phyloP scores from a whole-genome alignment of 345 rosid genomes.

The Orychophragmus violaceus region DNA sequence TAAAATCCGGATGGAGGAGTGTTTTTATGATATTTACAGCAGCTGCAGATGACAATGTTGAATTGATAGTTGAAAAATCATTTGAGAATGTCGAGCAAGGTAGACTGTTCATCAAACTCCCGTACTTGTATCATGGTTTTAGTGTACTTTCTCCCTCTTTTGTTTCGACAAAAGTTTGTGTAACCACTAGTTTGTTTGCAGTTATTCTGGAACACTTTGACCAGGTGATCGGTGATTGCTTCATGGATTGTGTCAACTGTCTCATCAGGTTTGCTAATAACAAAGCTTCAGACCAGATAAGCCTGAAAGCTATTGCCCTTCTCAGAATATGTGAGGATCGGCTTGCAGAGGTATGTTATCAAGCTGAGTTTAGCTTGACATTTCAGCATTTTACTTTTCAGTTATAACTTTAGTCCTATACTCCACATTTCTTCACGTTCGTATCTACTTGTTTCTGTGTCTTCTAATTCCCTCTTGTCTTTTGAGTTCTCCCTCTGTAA shows the following conservation, averaged over 20 bases:
- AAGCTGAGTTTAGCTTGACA: neutral
- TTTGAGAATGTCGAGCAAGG: constrained; percentile 96
- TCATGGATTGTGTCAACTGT: constrained; percentile 98
- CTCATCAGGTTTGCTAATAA: constrained; percentile 96
- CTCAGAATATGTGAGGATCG: constrained; percentile 99
- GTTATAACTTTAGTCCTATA: neutral
- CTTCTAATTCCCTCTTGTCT: constrained; percentile 3
- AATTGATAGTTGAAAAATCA: constrained; percentile 83
- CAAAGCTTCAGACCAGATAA: constrained; percentile 81
- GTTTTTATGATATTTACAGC: constrained; percentile 93
- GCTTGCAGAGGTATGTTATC: constrained; percentile 76
- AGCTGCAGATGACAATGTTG: constrained; percentile 81
- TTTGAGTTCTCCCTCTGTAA: neutral
- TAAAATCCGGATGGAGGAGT: constrained; percentile 93
- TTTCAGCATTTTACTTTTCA: neutral
- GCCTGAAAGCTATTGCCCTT: constrained; percentile 98
- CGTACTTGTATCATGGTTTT: neutral
- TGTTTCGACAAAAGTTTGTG: constrained; percentile 9
- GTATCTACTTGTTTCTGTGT: neutral
- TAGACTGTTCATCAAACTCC: constrained; percentile 17
- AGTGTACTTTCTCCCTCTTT: constrained; percentile 13
- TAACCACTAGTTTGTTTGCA: constrained; percentile 47
- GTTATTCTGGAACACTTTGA: constrained; percentile 98
- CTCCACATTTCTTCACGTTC: neutral
- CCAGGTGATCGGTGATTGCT: constrained; percentile 97